Evolutionary conservation across 192 early-diverging fungal species (phyloP).

Genomic region (Coemansia sp.): DNA sequence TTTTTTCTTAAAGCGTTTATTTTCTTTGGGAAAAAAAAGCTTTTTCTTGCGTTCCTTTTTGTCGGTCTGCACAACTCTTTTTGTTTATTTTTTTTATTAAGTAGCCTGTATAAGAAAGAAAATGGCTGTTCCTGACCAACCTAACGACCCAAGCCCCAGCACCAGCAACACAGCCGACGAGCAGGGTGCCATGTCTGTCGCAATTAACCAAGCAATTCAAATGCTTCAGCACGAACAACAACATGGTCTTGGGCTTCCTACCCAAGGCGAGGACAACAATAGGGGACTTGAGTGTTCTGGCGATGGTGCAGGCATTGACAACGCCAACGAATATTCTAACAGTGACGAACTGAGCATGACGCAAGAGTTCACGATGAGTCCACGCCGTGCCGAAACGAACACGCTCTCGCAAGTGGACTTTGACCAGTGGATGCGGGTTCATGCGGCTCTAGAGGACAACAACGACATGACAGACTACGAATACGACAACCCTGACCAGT

Average conservation of each 20-base stretch:
- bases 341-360: constrained; percentile 17
- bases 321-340: constrained; percentile 6
- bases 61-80: background rate
- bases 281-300: background rate
- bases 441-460: constrained; percentile 19
- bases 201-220: constrained; percentile 12
- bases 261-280: background rate
- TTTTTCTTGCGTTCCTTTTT: background rate
- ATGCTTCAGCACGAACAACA: constrained; percentile 11
- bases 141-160: background rate
- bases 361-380: constrained; percentile 23
- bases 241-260: background rate
- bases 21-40: background rate
- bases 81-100: background rate
- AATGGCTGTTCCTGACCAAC: background rate
- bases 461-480: background rate
- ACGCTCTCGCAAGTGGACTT: constrained; percentile 28
- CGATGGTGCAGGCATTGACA: background rate
- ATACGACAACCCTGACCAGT: background rate
- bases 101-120: background rate
- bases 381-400: constrained; percentile 11
- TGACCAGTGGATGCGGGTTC: constrained; percentile 41
- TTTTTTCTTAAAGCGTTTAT: background rate
- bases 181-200: background rate
- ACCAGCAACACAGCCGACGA: background rate